phyloP scores from a whole-genome alignment of 139 green algal genomes.

The Micractinium sp. region DNA sequence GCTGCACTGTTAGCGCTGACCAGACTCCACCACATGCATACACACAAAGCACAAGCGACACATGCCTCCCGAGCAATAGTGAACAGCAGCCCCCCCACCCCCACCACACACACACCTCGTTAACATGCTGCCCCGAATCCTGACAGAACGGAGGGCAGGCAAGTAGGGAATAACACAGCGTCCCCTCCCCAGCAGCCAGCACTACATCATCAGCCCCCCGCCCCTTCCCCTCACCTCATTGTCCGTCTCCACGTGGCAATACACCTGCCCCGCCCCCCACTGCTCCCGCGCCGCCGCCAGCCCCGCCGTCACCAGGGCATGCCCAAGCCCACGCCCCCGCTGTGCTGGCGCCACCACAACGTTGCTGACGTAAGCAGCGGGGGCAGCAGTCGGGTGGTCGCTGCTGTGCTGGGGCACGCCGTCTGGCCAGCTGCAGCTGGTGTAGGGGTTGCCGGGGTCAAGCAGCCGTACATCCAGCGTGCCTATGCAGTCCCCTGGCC shows the following conservation, averaged over 20 bases:
- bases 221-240: slow-evolving; percentile 1
- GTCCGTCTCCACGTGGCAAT: slow-evolving; percentile 23
- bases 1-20: too few species aligned
- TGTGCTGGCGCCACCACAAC: slow-evolving; percentile 4
- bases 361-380: slow-evolving; percentile 15
- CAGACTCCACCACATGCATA: too few species aligned
- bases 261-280: neutral
- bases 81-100: too few species aligned
- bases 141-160: neutral
- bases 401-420: neutral
- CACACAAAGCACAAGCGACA: too few species aligned
- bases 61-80: too few species aligned
- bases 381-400: neutral
- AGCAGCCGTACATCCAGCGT: slow-evolving; percentile 29
- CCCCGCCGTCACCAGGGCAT: neutral
- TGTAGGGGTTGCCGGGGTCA: neutral
- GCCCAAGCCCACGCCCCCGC: slow-evolving; percentile 11
- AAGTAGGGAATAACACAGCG: neutral
- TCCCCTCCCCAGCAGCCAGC: neutral
- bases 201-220: too few species aligned
- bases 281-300: neutral
- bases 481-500: neutral
- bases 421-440: neutral
- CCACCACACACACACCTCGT: too few species aligned
- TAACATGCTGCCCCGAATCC: too few species aligned